Evolutionary conservation across 306 rosid species (phyloP), one percentile per base, ranked within the genome.

Genomic region (Ziziphus jujuba): DNA sequence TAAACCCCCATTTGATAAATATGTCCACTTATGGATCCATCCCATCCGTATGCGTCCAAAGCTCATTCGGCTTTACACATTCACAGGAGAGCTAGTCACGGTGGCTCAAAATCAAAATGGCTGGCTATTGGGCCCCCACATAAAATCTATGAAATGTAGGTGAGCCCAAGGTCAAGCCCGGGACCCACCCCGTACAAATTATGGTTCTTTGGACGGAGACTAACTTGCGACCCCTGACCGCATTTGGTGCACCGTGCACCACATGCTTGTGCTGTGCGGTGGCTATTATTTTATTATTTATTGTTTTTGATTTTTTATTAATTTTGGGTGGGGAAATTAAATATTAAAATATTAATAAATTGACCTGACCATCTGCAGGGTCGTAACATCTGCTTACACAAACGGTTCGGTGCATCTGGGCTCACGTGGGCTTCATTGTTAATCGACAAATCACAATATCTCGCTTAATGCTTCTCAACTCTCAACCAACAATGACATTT

Each of bases 91-190:
- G 74, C 56, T 20, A 16, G 17, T 13, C 28, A 15, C 2, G 60
- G 14, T 7, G 66, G 54, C 73, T 69, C 79, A 70, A 64, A 71
- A 69, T 74, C 66, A 19, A 69, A 21, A 21, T 13, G 53, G 71
- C 71, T 55, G 79, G 54, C 63, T 35, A 44, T 20, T 63, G 71
- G 71, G 66, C 61, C 75, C 38, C 60, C 35, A n/a, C 69, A 15
- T 50, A 5, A 24, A n/a, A 59, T 23, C 48, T 61, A 14, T 59
- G 33, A 28, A 67, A 40, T 7, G 55, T 56, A 14, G 16, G 11
- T 12, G 3, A 58, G 51, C 67, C 72, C 40, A 54, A 54, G 3
- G 21, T 15, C 20, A 23, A 11, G 51, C 9, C 2, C 19, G 67
- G 72, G 78, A 47, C 78, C 78, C 73, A 28, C 25, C 33, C 23